These are phyloP conservation scores for Larix sibirica DNA, from an alignment of 83 land plant species.

Conservation along the genomic window DNA sequence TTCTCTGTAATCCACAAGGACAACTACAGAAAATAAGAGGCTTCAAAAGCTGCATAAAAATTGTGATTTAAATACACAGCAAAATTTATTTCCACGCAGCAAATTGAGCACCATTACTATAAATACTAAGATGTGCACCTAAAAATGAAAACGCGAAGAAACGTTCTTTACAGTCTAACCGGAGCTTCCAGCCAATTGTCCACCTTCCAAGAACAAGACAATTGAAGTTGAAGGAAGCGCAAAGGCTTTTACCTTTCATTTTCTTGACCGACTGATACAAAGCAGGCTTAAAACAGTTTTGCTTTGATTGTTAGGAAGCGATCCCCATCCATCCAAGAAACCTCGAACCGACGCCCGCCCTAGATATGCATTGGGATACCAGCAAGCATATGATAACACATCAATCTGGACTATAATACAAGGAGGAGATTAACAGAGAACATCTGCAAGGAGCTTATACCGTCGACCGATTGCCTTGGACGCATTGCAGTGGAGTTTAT, in stretches of 20 bases:
- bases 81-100: too few relatives aligned
- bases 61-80: too few relatives aligned
- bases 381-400: background rate
- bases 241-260: background rate
- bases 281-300: background rate
- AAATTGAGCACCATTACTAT: too few relatives aligned
- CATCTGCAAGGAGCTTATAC: slow-evolving; percentile 23
- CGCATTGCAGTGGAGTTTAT: slow-evolving; percentile 4
- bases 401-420: background rate
- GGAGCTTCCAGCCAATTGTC: slow-evolving; percentile 14
- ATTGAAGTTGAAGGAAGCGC: slow-evolving; percentile 10
- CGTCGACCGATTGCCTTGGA: slow-evolving; percentile 17
- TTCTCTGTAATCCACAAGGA: too few relatives aligned
- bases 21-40: too few relatives aligned
- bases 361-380: background rate
- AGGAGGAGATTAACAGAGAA: slow-evolving; percentile 14
- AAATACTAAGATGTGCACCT: too few relatives aligned
- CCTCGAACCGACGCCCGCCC: too few relatives aligned
- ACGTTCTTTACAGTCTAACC: slow-evolving; percentile 11
- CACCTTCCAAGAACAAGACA: slow-evolving; percentile 5
- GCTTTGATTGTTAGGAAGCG: background rate
- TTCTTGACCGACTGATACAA: background rate
- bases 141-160: too few relatives aligned
- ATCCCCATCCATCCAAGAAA: background rate
- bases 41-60: too few relatives aligned